These are phyloP conservation scores for Gaeumannomyces sp. DNA, from an alignment of 2,329 filamentous ascomycete genomes.

Conservation along the genomic window DNA sequence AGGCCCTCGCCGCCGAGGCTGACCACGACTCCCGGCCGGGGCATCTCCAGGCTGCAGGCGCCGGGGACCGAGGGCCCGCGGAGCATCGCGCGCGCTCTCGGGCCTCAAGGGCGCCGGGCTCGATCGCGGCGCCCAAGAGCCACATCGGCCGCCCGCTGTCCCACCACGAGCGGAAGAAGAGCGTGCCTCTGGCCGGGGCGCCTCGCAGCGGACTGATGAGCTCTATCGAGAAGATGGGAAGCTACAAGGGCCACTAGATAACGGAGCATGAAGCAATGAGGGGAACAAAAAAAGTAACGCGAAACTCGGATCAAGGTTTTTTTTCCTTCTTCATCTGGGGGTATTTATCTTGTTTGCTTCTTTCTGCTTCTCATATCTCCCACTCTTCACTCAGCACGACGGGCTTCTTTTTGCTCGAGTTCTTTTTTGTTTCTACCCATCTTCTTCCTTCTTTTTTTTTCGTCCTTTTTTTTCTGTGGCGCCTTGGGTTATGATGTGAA, in stretches of 20 bases:
- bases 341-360: background rate
- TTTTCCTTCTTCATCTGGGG: background rate
- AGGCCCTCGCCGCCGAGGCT: constrained; percentile 14
- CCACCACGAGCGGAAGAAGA: constrained; percentile 38
- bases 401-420: background rate
- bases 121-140: constrained; percentile 38
- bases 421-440: background rate
- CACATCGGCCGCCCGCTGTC: constrained; percentile 35
- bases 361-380: background rate
- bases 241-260: constrained; percentile 35
- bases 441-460: background rate
- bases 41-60: constrained; percentile 17
- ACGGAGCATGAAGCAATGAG: background rate
- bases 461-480: constrained; percentile 47
- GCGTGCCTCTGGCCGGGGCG: constrained; percentile 24
- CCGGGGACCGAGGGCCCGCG: background rate
- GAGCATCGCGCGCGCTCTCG: constrained; percentile 26
- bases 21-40: constrained; percentile 18
- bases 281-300: background rate
- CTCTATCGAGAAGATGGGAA: constrained; percentile 84
- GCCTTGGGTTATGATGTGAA: constrained; percentile 37
- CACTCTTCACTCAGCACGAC: background rate
- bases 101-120: constrained; percentile 57
- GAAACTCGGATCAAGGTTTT: background rate
- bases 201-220: constrained; percentile 70